Evolutionary conservation across 805 yeast genomes (phyloP).

Genomic region (Pachysolen tannophilus): DNA sequence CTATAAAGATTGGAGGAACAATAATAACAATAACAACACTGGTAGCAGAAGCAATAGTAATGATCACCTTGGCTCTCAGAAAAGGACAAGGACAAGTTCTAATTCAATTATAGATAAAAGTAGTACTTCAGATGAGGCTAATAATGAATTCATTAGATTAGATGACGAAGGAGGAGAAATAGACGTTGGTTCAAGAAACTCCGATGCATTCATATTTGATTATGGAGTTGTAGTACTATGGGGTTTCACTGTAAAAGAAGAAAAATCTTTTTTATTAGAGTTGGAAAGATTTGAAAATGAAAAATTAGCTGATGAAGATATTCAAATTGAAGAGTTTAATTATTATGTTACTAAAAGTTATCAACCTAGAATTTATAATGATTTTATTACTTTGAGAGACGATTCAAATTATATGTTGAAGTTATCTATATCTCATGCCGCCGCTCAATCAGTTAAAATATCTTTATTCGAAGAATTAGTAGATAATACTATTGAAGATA

Average conservation of each 20-base stretch:
- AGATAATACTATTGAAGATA: conserved; percentile 94
- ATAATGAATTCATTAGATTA: conserved; percentile 43
- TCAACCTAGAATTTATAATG: conserved; percentile 94
- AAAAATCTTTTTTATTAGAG: conserved; percentile 70
- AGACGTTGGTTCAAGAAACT: conserved; percentile 69
- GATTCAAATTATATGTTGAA: conserved; percentile 88
- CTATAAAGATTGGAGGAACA: conserved; percentile 71
- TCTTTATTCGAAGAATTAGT: conserved; percentile 93
- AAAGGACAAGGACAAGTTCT: conserved; percentile 5
- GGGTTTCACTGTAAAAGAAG: conserved; percentile 89
- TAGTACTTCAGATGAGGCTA: conserved; percentile 6
- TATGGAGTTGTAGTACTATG: conserved; percentile 97
- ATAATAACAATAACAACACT: no score
- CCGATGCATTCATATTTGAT: conserved; percentile 83
- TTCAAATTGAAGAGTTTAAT: conserved; percentile 91
- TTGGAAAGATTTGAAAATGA: conserved; percentile 89
- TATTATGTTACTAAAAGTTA: conserved; percentile 90
- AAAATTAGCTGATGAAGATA: conserved; percentile 83
- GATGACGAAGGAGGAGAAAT: conserved; percentile 96
- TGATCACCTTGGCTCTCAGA: conserved; percentile 11
- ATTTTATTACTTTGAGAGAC: conserved; percentile 87
- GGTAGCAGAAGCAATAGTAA: no score
- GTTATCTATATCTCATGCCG: conserved; percentile 88
- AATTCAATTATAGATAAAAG: conserved; percentile 5
- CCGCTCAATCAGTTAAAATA: conserved; percentile 92